Percentiles rank a stretch among this genome's conserved stretches.
Evolutionary conservation across 2,329 filamentous ascomycete species (phyloP).

Genomic region (Phialophora expanda): DNA sequence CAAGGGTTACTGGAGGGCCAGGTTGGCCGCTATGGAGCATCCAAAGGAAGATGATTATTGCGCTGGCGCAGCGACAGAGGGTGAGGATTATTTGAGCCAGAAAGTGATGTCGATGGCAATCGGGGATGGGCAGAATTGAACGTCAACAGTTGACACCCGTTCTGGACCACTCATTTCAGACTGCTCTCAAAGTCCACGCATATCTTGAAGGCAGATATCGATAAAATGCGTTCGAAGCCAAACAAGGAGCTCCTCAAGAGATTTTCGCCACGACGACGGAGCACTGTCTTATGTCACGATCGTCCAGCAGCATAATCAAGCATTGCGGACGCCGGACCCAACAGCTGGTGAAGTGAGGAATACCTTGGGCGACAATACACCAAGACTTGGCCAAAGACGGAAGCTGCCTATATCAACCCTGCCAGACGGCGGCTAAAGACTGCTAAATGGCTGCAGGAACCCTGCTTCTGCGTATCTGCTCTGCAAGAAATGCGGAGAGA

Average conservation of each 20-base stretch:
- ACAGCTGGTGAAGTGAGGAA: neutral
- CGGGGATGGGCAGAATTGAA: neutral
- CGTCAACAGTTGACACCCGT: neutral
- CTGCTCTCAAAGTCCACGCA: neutral
- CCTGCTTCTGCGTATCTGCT: neutral
- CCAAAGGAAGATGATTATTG: neutral
- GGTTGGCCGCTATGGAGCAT: constrained; percentile 36
- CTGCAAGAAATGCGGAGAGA: neutral
- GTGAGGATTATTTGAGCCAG: neutral
- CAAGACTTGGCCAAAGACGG: neutral
- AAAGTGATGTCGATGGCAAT: neutral
- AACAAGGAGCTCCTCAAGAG: neutral
- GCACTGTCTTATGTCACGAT: neutral
- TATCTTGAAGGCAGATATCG: neutral
- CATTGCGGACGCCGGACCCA: neutral
- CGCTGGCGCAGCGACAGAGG: neutral
- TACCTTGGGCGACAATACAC: neutral
- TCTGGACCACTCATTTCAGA: neutral
- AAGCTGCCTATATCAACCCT: neutral
- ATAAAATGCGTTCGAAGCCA: neutral
- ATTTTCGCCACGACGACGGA: neutral
- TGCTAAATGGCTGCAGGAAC: neutral
- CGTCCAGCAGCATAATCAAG: neutral
- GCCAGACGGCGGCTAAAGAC: neutral
- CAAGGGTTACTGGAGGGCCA: constrained; percentile 54